Evolutionary conservation across 176 grass and related monocot genomes (phyloP).

Genomic region (Ensete glaucum): DNA sequence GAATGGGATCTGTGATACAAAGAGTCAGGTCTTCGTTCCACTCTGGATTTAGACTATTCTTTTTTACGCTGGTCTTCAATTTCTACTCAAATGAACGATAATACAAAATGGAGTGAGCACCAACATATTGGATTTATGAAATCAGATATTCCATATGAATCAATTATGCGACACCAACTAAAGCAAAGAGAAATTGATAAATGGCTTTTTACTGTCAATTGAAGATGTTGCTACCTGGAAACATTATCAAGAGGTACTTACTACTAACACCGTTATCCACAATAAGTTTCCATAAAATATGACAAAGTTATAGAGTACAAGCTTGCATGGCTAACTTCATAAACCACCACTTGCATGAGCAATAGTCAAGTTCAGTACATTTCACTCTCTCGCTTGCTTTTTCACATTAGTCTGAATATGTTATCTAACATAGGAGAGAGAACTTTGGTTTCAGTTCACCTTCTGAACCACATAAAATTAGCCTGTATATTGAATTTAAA

Average conservation of each 20-base stretch:
- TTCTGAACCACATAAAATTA: background rate
- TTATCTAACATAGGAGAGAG: too few relatives aligned
- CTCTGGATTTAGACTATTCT: constrained; percentile 62
- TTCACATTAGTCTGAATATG: background rate
- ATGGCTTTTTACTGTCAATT: background rate
- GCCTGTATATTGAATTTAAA: too few relatives aligned
- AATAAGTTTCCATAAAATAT: too few relatives aligned
- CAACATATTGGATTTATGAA: background rate
- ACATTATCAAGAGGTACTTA: too few relatives aligned
- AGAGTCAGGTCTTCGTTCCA: constrained; percentile 80
- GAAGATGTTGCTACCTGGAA: too few relatives aligned
- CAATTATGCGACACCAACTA: background rate
- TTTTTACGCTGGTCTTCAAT: constrained; percentile 70
- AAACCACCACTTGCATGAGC: background rate
- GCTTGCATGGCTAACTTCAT: too few relatives aligned
- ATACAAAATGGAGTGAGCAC: background rate
- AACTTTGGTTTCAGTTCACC: background rate
- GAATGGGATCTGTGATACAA: constrained; percentile 40
- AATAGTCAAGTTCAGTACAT: background rate
- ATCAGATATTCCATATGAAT: background rate
- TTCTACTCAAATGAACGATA: constrained; percentile 27
- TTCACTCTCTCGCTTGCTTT: background rate
- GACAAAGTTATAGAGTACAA: too few relatives aligned
- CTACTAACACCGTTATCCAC: too few relatives aligned
- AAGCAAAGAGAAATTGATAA: background rate